Percentiles rank a stretch among this genome's conserved stretches.
phyloP scores from a whole-genome alignment of 2,329 filamentous ascomycete genomes.

The Beauveria asiatica region DNA sequence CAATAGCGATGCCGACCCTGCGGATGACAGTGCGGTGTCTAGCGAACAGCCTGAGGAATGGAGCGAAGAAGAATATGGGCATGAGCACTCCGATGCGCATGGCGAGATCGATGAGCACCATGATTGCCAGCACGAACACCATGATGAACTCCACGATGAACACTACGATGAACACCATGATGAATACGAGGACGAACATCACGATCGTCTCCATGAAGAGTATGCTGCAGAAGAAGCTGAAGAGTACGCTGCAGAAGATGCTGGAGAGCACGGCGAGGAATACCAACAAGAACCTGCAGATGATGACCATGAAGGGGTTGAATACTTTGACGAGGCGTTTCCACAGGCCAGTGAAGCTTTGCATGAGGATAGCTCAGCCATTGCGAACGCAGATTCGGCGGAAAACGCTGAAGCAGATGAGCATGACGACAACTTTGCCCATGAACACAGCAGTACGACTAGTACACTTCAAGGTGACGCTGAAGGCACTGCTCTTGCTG shows the following conservation, averaged over 20 bases:
- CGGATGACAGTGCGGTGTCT: constrained; percentile 14
- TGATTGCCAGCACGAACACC: constrained; percentile 11
- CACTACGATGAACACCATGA: constrained; percentile 13
- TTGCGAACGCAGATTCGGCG: constrained; percentile 12
- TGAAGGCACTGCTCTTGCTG: constrained; percentile 18
- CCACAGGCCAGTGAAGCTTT: constrained; percentile 10
- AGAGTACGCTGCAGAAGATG: constrained; percentile 14
- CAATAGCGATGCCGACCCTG: background rate
- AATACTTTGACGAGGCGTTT: constrained; percentile 13
- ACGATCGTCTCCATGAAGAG: background rate
- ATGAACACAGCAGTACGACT: constrained; percentile 20
- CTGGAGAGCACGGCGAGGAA: constrained; percentile 16
- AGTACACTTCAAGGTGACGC: constrained; percentile 26
- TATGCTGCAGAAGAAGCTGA: background rate
- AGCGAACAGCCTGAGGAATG: constrained; percentile 15
- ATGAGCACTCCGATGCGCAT: background rate
- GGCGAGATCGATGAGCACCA: constrained; percentile 14
- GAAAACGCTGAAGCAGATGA: constrained; percentile 15
- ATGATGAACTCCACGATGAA: constrained; percentile 16
- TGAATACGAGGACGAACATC: background rate
- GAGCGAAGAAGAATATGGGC: constrained; percentile 15
- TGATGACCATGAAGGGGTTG: constrained; percentile 12
- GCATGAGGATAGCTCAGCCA: background rate
- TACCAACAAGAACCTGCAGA: constrained; percentile 11
- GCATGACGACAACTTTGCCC: constrained; percentile 16